A percentile compares a stretch with the other conserved stretches of the same genome.
These are phyloP conservation scores for Geranium incanum DNA, from an alignment of 441 rosid species.

Conservation along the genomic window DNA sequence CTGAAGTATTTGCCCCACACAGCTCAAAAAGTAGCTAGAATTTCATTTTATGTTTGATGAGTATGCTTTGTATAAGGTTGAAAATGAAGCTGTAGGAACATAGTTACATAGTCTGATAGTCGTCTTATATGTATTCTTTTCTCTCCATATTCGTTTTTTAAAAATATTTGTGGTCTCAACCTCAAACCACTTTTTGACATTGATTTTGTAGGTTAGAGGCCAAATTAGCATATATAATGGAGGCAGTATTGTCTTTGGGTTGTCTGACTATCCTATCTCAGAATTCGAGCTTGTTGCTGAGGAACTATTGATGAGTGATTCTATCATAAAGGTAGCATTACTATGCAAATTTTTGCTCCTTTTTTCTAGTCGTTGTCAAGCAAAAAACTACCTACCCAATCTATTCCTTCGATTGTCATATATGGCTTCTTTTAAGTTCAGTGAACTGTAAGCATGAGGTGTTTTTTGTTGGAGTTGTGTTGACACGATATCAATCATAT, in stretches of 20 bases:
- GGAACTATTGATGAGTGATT: constrained; percentile 96
- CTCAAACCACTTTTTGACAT: constrained; percentile 18
- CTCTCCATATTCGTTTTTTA: not conserved
- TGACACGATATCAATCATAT: not conserved
- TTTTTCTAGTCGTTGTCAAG: not conserved
- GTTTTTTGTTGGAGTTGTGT: not conserved
- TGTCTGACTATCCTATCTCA: constrained; percentile 81
- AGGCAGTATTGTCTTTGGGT: constrained; percentile 82
- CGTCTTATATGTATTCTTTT: not conserved
- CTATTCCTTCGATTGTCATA: not conserved
- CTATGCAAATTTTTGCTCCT: not conserved
- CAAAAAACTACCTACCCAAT: constrained; percentile 2
- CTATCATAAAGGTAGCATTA: constrained; percentile 60
- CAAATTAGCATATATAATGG: constrained; percentile 82
- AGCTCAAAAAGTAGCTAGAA: constrained; percentile 1
- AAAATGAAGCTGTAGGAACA: not conserved
- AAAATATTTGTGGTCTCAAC: constrained; percentile 2
- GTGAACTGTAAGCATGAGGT: not conserved
- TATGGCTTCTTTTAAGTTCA: not conserved
- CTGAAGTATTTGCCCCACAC: constrained; percentile 13
- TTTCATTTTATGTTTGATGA: not conserved
- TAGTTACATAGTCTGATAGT: not conserved
- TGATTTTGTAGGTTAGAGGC: constrained; percentile 75
- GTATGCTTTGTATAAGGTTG: not conserved
- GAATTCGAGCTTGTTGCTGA: constrained; percentile 99